Conservation (phyloP, 768 basidiomycete genomes). For the Cubamyces sp. region DNA sequence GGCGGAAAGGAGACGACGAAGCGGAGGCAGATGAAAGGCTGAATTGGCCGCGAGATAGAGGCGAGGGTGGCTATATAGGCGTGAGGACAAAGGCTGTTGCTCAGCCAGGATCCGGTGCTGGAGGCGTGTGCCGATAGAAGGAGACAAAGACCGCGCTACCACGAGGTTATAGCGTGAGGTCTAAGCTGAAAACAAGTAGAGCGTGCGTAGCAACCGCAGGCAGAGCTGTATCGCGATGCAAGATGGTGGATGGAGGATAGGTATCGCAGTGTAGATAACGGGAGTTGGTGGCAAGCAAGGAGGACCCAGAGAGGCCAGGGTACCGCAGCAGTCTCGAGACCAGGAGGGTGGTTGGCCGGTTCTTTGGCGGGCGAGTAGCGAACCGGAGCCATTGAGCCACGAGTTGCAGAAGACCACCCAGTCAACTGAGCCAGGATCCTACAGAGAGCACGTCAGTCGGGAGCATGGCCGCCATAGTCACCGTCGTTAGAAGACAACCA, state of each 20-base stretch:
- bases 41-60: neutral
- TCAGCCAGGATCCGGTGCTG: conserved; percentile 3
- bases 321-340: conserved; percentile 16
- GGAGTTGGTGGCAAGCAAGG: neutral
- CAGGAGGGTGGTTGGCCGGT: neutral
- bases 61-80: conserved; percentile 5
- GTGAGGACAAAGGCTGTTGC: conserved; percentile 14
- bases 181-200: neutral
- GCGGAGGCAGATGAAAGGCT: neutral
- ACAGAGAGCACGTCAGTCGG: neutral
- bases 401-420: neutral
- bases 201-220: neutral
- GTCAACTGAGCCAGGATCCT: neutral
- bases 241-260: neutral
- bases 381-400: too few relatives aligned
- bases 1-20: neutral
- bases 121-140: neutral
- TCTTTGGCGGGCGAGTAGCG: too few relatives aligned
- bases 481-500: conserved; percentile 1
- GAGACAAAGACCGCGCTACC: conserved; percentile 8
- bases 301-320: neutral
- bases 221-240: neutral
- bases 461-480: neutral
- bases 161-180: conserved; percentile 11
- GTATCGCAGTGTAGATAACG: neutral